Evolutionary conservation across 805 yeast genomes (phyloP), one percentile per base, ranked within the genome.

Genomic region (Dipodascopsis tothii): DNA sequence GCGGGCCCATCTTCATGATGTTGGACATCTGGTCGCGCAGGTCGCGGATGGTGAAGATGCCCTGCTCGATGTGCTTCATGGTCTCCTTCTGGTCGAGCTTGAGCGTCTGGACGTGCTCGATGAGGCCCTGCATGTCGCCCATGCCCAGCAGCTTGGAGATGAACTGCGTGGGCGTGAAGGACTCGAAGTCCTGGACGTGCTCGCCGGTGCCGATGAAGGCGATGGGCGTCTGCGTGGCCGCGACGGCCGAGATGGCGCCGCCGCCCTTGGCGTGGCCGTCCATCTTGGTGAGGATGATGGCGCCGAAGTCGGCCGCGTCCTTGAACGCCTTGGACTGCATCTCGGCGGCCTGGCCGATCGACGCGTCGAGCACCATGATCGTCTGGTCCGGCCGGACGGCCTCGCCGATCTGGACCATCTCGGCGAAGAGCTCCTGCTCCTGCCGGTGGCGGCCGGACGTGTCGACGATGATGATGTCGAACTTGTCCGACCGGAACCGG

Each of bases 241-340:
- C 98, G 43, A 90, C 96, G n/a, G 98, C 98, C 33, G 96, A 86
- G 43, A 90, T 88, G 23, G 98, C 98, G 71, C 98, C 98, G 68
- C 98, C 98, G 63, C 98, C 98, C 67, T 84, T 90, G 32, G 97
- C 98, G 59, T 92, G 96, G 41, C 97, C 97, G 66, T 90, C 98
- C 94, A 90, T 80, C 64, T 90, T 90, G 19, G 98, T 90, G 60
- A 90, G 73, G 47, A 90, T 82, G 51, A 90, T 90, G 21, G 96
- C 87, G 57, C 98, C 98, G 60, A 92, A 92, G 60, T 90, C 80
- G 3, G 96, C 72, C 25, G 88, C 77, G 41, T 88, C 95, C 64
- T 90, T 92, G 69, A 90, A 90, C 0, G 98, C 98, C 58, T 74
- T 75, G 3, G 95, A 85, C 66, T 90, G 98, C 5, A 82, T 74